Evolutionary conservation across 2,329 filamentous ascomycete species (phyloP).

Genomic region (Phoma sp.): DNA sequence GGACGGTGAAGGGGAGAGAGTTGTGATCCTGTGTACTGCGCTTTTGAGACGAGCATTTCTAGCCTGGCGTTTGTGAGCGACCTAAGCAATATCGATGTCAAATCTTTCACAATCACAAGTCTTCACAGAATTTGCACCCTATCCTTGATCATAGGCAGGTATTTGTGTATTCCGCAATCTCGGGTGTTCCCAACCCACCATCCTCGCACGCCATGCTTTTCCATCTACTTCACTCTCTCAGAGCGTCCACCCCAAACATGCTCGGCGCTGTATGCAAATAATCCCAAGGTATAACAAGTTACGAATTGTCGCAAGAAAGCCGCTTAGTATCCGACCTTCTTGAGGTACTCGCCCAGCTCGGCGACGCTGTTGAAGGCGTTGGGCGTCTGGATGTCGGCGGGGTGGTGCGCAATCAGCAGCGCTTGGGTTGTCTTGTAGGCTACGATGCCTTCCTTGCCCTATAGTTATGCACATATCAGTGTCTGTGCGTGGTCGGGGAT

Average conservation of each 20-base stretch:
- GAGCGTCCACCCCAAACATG: slow-evolving; percentile 4
- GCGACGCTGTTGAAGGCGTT: slow-evolving; percentile 81
- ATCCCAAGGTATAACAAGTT: slow-evolving; percentile 33
- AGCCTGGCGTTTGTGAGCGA: slow-evolving; percentile 21
- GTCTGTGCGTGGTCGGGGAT: not conserved
- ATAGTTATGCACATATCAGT: not conserved
- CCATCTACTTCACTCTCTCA: not conserved
- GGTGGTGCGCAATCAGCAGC: slow-evolving; percentile 87
- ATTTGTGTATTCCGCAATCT: slow-evolving; percentile 19
- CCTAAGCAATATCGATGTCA: slow-evolving; percentile 5
- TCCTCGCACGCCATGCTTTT: not conserved
- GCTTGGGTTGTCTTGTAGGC: slow-evolving; percentile 88
- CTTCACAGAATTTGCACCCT: not conserved
- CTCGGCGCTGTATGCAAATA: slow-evolving; percentile 43
- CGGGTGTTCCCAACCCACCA: slow-evolving; percentile 4
- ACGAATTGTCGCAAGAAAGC: slow-evolving; percentile 31
- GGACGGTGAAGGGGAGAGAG: not conserved
- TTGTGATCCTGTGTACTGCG: not conserved
- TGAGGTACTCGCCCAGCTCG: slow-evolving; percentile 85
- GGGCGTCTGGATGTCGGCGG: slow-evolving; percentile 73
- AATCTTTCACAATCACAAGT: not conserved
- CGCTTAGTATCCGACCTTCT: slow-evolving; percentile 74
- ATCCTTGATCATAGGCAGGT: not conserved
- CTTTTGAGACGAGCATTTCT: slow-evolving; percentile 17
- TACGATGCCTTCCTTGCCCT: slow-evolving; percentile 82